Conservation (phyloP, 371 early-diverging fungal genomes). For the Mucor indicus region DNA sequence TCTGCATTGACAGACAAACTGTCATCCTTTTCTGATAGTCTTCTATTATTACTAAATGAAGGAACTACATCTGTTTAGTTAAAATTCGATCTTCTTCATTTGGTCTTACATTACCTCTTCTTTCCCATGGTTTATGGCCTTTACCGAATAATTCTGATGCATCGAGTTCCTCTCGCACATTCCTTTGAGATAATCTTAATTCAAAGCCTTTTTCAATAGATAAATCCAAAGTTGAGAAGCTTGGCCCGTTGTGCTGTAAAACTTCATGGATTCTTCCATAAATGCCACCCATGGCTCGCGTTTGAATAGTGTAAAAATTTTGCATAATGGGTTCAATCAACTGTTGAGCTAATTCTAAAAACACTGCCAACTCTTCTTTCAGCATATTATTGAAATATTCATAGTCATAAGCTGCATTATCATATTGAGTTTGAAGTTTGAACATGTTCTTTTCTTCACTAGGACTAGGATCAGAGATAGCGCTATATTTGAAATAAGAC, state of each 20-base stretch:
- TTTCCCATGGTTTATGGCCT: not conserved
- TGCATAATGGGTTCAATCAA: conserved; percentile 77
- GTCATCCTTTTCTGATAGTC: too few species aligned
- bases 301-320: conserved; percentile 66
- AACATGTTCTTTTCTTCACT: conserved; percentile 67
- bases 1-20: too few species aligned
- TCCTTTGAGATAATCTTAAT: conserved; percentile 17
- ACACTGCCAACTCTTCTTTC: conserved; percentile 64
- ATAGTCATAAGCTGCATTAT: conserved; percentile 73
- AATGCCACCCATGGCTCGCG: conserved; percentile 50
- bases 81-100: not conserved
- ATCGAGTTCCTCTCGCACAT: conserved; percentile 32
- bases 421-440: conserved; percentile 61
- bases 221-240: conserved; percentile 31
- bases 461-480: conserved; percentile 55
- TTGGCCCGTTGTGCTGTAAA: conserved; percentile 27
- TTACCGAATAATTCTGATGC: conserved; percentile 18
- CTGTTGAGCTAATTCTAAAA: conserved; percentile 50
- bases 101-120: not conserved
- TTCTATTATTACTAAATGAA: too few species aligned
- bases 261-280: conserved; percentile 52
- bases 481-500: conserved; percentile 57
- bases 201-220: conserved; percentile 30
- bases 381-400: conserved; percentile 65
- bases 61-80: not conserved